Conservation (phyloP, 2,329 filamentous ascomycete species). For the Botrytis byssoidea region DNA sequence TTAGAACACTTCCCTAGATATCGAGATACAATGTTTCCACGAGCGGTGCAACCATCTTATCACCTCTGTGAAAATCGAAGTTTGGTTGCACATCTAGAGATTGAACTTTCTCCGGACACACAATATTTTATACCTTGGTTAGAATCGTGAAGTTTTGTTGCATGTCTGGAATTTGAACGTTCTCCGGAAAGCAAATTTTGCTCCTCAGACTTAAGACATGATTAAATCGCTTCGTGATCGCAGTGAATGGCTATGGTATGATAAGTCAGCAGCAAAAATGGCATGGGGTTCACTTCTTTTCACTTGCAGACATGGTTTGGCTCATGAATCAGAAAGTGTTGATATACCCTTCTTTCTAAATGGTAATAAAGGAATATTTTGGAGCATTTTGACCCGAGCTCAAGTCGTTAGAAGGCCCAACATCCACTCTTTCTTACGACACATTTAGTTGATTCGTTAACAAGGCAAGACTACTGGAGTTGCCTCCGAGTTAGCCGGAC, state of each 20-base stretch:
- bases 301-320: background rate
- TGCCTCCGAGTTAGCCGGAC: background rate
- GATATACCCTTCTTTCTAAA: background rate
- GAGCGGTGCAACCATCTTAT: background rate
- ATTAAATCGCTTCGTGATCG: background rate
- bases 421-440: background rate
- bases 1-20: background rate
- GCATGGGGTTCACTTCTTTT: background rate
- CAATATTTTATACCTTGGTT: background rate
- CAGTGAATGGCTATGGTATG: background rate
- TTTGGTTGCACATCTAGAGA: background rate
- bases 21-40: background rate
- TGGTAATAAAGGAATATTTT: background rate
- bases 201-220: background rate
- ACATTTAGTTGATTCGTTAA: background rate
- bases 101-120: background rate
- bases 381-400: background rate
- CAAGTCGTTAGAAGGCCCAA: background rate
- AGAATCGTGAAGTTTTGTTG: background rate
- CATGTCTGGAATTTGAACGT: background rate
- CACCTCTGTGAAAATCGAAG: background rate
- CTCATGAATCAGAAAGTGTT: background rate
- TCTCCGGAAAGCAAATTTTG: background rate
- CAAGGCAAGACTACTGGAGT: background rate
- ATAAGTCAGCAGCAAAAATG: background rate